phyloP scores from a whole-genome alignment of 2,329 filamentous ascomycete species.

The Volutella citrinella region DNA sequence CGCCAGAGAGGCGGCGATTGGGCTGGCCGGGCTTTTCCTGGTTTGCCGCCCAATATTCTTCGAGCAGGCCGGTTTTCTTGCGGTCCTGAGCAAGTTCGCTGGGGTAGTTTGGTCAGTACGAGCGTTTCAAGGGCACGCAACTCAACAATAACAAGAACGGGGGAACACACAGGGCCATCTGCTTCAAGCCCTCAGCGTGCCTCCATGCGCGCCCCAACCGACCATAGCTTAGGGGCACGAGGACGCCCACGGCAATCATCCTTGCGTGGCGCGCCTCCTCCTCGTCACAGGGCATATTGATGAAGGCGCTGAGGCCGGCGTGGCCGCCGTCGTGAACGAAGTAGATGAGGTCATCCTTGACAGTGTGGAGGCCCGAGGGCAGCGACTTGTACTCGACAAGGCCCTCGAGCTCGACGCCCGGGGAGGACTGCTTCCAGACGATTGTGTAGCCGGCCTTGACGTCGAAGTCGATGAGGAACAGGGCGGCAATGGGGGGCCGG shows the following conservation, averaged over 20 bases:
- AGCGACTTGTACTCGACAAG: constrained; percentile 95
- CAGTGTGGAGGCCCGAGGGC: constrained; percentile 87
- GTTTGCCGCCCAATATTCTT: constrained; percentile 73
- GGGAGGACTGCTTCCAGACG: constrained; percentile 75
- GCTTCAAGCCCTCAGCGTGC: constrained; percentile 73
- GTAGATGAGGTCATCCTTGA: constrained; percentile 86
- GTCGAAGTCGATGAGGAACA: constrained; percentile 90
- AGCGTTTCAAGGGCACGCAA: too few species aligned
- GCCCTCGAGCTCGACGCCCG: constrained; percentile 73
- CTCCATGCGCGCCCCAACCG: constrained; percentile 85
- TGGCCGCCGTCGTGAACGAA: constrained; percentile 80
- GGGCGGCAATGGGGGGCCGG: constrained; percentile 57
- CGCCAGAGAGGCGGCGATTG: constrained; percentile 33
- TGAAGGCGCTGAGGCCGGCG: constrained; percentile 88
- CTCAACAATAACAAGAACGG: too few species aligned
- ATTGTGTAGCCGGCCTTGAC: constrained; percentile 90
- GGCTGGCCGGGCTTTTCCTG: constrained; percentile 36
- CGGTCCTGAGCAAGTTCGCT: constrained; percentile 64
- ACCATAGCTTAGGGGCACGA: constrained; percentile 83
- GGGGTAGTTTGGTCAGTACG: too few species aligned
- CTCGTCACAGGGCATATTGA: constrained; percentile 77
- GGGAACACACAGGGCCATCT: constrained; percentile 65
- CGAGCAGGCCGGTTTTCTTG: constrained; percentile 60
- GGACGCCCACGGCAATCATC: constrained; percentile 86
- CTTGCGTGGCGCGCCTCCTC: constrained; percentile 77